These are phyloP conservation scores for Parachaetomium inaequale DNA, from an alignment of 495 filamentous ascomycete genomes.

Conservation along the genomic window DNA sequence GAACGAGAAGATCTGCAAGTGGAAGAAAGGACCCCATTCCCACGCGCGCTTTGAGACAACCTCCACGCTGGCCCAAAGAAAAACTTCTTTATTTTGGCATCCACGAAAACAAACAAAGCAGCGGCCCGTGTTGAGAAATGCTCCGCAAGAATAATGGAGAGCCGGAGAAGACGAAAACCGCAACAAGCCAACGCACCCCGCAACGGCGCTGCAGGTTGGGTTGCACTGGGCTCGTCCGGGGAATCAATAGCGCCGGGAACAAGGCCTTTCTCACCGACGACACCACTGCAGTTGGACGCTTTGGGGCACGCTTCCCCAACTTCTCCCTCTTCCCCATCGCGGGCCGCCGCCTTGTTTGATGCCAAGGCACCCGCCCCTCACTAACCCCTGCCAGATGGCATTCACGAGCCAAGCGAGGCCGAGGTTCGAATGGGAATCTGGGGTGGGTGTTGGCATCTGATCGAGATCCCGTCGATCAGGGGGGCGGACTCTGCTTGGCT, in stretches of 20 bases:
- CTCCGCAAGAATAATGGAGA: too few species aligned
- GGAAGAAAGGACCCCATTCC: too few species aligned
- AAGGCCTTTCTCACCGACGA: background rate
- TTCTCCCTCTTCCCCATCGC: background rate
- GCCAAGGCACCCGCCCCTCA: background rate
- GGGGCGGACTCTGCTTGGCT: too few species aligned
- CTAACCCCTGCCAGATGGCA: background rate
- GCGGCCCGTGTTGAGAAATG: too few species aligned
- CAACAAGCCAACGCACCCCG: background rate
- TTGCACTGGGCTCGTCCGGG: background rate
- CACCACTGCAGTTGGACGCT: background rate
- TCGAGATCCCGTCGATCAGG: background rate
- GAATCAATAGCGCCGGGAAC: conserved; percentile 5
- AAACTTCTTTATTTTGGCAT: too few species aligned
- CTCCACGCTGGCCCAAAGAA: too few species aligned
- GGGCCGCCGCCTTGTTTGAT: background rate
- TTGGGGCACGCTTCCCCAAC: background rate
- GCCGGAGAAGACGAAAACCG: too few species aligned
- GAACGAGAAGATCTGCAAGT: too few species aligned
- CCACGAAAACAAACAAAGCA: too few species aligned
- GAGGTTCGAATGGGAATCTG: background rate
- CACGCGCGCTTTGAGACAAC: too few species aligned
- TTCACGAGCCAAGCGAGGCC: background rate
- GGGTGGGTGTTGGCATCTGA: background rate
- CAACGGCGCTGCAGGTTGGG: too few species aligned